A percentile compares a stretch with the other conserved stretches of the same genome.
These are phyloP conservation scores for Pistacia atlantica DNA, from an alignment of 345 rosid genomes.

Conservation along the genomic window DNA sequence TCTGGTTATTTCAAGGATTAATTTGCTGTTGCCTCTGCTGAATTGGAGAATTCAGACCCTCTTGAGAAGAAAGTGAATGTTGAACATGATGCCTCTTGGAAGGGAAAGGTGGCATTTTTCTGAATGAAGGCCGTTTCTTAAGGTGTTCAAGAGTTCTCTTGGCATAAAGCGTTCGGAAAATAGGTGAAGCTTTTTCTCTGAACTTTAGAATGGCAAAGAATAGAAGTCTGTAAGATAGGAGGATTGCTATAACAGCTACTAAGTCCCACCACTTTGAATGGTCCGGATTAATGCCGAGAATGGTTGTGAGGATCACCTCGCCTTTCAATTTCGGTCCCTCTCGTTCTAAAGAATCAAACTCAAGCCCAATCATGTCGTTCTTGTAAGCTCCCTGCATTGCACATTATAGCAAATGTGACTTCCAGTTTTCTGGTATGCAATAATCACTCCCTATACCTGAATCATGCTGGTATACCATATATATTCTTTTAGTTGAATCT, in stretches of 20 bases:
- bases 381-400: conserved; percentile 64
- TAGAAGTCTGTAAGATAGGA: conserved; percentile 49
- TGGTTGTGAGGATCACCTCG: conserved; percentile 43
- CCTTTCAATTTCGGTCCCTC: conserved; percentile 55
- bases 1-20: background rate
- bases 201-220: conserved; percentile 68
- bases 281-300: conserved; percentile 47
- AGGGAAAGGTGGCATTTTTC: conserved; percentile 42
- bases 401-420: conserved; percentile 1
- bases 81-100: conserved; percentile 56
- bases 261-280: conserved; percentile 80
- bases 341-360: conserved; percentile 52
- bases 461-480: conserved; percentile 1
- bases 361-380: conserved; percentile 64
- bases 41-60: conserved; percentile 61
- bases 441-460: background rate
- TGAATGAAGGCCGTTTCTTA: conserved; percentile 64
- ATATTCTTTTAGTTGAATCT: background rate
- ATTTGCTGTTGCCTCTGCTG: conserved; percentile 22
- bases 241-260: conserved; percentile 43
- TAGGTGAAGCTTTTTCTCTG: conserved; percentile 63
- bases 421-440: background rate
- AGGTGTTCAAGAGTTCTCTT: conserved; percentile 56
- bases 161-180: conserved; percentile 44
- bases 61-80: conserved; percentile 65